Conservation (phyloP, 495 filamentous ascomycete genomes). For the Aspergillus heteromorphus region DNA sequence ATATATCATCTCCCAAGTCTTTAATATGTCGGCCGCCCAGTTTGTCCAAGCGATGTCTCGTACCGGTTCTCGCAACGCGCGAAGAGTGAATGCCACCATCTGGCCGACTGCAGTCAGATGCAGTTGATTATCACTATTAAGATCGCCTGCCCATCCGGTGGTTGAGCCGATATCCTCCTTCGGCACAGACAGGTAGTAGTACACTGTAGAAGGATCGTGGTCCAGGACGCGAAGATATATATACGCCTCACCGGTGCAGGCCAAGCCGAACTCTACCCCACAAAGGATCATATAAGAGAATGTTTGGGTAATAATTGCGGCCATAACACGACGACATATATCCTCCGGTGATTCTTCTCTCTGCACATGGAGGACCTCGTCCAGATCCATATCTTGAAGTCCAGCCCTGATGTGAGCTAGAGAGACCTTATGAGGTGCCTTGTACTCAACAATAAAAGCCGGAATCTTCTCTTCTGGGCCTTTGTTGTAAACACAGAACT, state of each 20-base stretch:
- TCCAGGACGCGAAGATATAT: slow-evolving; percentile 41
- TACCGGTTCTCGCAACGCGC: slow-evolving; percentile 4
- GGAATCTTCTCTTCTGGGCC: slow-evolving; percentile 22
- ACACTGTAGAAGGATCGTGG: slow-evolving; percentile 29
- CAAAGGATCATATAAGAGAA: slow-evolving; percentile 41
- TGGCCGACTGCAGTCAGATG: slow-evolving; percentile 17
- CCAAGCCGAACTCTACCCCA: slow-evolving; percentile 35
- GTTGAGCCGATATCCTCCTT: slow-evolving; percentile 26
- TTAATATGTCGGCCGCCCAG: slow-evolving; percentile 8
- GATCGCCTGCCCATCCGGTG: slow-evolving; percentile 5
- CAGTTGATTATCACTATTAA: slow-evolving; percentile 8
- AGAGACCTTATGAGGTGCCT: slow-evolving; percentile 39
- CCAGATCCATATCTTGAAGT: slow-evolving; percentile 20
- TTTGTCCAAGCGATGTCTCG: neutral
- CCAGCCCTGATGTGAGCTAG: slow-evolving; percentile 16
- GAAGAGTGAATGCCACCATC: slow-evolving; percentile 14
- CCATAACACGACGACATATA: slow-evolving; percentile 10
- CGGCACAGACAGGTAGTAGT: slow-evolving; percentile 36
- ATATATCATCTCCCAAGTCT: slow-evolving; percentile 21
- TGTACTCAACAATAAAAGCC: slow-evolving; percentile 35
- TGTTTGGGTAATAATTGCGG: slow-evolving; percentile 35
- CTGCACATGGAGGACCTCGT: slow-evolving; percentile 8
- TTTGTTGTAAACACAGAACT: slow-evolving; percentile 39
- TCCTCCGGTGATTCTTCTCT: slow-evolving; percentile 9
- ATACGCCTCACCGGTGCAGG: slow-evolving; percentile 39